Percentiles rank a stretch among this genome's conserved stretches.
Conservation (phyloP, 352 stramenopile genomes). For the Phytophthora sp. region DNA sequence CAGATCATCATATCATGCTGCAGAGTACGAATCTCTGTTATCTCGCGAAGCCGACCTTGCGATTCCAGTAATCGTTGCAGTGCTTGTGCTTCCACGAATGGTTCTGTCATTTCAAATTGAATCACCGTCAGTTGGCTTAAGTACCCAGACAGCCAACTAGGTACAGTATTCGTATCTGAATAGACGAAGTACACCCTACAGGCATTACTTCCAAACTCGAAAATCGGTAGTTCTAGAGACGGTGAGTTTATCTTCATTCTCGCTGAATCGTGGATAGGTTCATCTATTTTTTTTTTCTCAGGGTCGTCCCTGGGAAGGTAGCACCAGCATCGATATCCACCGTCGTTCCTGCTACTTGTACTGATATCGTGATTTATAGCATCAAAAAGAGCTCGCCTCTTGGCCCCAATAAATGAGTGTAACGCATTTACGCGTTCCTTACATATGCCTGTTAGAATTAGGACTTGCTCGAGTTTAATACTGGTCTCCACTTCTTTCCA, state of each 20-base stretch:
- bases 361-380: conserved; percentile 54
- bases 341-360: not conserved
- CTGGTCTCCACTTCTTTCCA: conserved; percentile 52
- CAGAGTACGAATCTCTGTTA: conserved; percentile 60
- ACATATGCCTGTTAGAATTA: conserved; percentile 57
- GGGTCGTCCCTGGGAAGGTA: conserved; percentile 3
- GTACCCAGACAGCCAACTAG: conserved; percentile 50
- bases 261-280: not conserved
- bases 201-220: conserved; percentile 52
- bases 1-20: conserved; percentile 52
- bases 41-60: conserved; percentile 30
- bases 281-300: not conserved
- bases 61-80: conserved; percentile 43
- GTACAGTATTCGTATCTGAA: conserved; percentile 27
- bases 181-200: conserved; percentile 63
- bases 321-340: conserved; percentile 50
- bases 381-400: conserved; percentile 53
- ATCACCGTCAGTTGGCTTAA: conserved; percentile 50
- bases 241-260: not conserved
- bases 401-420: conserved; percentile 50
- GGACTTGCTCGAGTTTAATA: conserved; percentile 39
- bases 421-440: conserved; percentile 29
- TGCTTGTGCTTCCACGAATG: conserved; percentile 39
- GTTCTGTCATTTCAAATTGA: conserved; percentile 46
- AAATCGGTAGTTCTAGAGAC: not conserved